Evolutionary conservation across 2,329 filamentous ascomycete genomes (phyloP).

Genomic region (Penicillium sp.): DNA sequence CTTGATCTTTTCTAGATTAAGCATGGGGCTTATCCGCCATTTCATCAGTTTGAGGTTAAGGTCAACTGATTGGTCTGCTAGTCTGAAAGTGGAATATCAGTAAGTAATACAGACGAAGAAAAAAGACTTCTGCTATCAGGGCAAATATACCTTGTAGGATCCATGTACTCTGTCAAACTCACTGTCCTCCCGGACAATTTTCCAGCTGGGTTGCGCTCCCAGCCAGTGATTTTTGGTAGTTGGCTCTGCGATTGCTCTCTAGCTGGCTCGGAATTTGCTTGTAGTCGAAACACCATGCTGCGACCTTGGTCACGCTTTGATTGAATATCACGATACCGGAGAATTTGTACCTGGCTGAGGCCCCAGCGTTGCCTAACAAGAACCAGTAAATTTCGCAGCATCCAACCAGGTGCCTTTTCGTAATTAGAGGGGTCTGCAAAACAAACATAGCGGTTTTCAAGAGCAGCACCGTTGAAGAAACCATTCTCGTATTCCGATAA

Average conservation of each 20-base stretch:
- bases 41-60: slow-evolving; percentile 98
- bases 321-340: slow-evolving; percentile 89
- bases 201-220: slow-evolving; percentile 81
- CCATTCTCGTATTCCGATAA: slow-evolving; percentile 80
- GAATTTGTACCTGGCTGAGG: slow-evolving; percentile 75
- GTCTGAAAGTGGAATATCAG: slow-evolving; percentile 35
- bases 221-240: slow-evolving; percentile 91
- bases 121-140: too few relatives aligned
- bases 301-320: slow-evolving; percentile 75
- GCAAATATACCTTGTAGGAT: slow-evolving; percentile 67
- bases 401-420: slow-evolving; percentile 85
- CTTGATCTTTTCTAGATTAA: slow-evolving; percentile 88
- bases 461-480: slow-evolving; percentile 76
- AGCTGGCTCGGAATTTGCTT: slow-evolving; percentile 33
- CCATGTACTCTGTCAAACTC: slow-evolving; percentile 90
- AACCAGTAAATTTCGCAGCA: slow-evolving; percentile 84
- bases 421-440: slow-evolving; percentile 96
- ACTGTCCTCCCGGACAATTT: slow-evolving; percentile 79
- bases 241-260: slow-evolving; percentile 14
- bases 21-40: slow-evolving; percentile 89
- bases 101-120: too few relatives aligned
- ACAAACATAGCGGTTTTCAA: slow-evolving; percentile 79
- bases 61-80: slow-evolving; percentile 94
- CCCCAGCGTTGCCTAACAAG: slow-evolving; percentile 82
- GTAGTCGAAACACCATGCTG: slow-evolving; percentile 75